These are phyloP conservation scores for Dimocarpus longan DNA, from an alignment of 345 rosid genomes.

Conservation along the genomic window DNA sequence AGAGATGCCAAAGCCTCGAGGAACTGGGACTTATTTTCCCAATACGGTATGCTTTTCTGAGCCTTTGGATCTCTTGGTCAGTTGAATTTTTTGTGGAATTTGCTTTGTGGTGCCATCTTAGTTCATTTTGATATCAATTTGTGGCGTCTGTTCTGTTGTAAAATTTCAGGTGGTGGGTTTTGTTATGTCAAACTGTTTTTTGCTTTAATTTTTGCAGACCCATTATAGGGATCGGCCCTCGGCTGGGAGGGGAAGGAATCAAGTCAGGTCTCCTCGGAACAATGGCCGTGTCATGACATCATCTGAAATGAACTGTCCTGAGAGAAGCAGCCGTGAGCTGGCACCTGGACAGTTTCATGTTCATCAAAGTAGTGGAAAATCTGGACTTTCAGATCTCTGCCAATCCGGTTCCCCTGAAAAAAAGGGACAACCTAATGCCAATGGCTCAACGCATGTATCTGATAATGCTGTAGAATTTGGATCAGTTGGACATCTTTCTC, in stretches of 20 bases:
- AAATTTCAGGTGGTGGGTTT: slow-evolving; percentile 19
- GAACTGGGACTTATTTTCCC: slow-evolving; percentile 88
- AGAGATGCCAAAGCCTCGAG: slow-evolving; percentile 72
- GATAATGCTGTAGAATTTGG: slow-evolving; percentile 49
- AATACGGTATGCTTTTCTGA: slow-evolving; percentile 49
- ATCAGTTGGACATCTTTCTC: slow-evolving; percentile 39
- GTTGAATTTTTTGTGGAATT: slow-evolving; percentile 20
- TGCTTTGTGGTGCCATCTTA: slow-evolving; percentile 16
- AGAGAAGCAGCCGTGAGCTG: slow-evolving; percentile 47
- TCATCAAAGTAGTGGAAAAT: slow-evolving; percentile 42
- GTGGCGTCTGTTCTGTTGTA: slow-evolving; percentile 1
- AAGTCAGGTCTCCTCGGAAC: slow-evolving; percentile 61
- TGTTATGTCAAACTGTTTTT: slow-evolving; percentile 20
- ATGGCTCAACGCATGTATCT: slow-evolving; percentile 46
- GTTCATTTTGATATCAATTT: slow-evolving; percentile 22
- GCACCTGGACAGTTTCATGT: slow-evolving; percentile 32
- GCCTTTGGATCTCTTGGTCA: slow-evolving; percentile 20
- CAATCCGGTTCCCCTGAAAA: slow-evolving; percentile 44
- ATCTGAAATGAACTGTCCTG: slow-evolving; percentile 43
- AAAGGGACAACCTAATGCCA: slow-evolving; percentile 34
- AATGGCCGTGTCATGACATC: slow-evolving; percentile 41
- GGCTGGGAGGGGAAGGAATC: slow-evolving; percentile 54
- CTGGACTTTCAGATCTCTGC: slow-evolving; percentile 42
- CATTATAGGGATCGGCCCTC: slow-evolving; percentile 64
- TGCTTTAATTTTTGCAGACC: slow-evolving; percentile 56